Evolutionary conservation across 345 rosid species (phyloP).

Genomic region (Moricandia arvensis): DNA sequence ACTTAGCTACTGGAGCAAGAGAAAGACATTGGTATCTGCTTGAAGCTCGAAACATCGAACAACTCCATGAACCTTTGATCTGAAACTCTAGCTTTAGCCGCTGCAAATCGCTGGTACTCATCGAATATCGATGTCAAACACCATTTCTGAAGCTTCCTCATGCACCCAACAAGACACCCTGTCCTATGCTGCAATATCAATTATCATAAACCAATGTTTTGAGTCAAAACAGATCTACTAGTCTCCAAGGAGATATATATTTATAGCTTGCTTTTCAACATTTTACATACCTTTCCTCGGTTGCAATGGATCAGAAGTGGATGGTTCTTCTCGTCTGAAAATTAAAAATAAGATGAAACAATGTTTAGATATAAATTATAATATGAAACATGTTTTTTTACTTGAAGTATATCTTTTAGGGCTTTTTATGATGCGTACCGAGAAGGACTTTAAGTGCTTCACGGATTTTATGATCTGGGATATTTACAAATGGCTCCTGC

Average conservation of each 20-base stretch:
- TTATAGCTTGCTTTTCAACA: neutral
- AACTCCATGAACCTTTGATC: slow-evolving; percentile 94
- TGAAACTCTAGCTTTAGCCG: slow-evolving; percentile 87
- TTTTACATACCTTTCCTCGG: slow-evolving; percentile 75
- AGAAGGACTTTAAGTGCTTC: slow-evolving; percentile 84
- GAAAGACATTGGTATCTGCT: slow-evolving; percentile 67
- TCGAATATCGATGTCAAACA: slow-evolving; percentile 82
- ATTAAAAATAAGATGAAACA: neutral
- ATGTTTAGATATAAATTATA: neutral
- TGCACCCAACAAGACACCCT: slow-evolving; percentile 89
- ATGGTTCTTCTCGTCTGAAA: slow-evolving; percentile 80
- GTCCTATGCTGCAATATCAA: slow-evolving; percentile 76
- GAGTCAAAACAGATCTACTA: neutral
- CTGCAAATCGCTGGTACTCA: slow-evolving; percentile 89
- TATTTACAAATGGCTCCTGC: slow-evolving; percentile 87
- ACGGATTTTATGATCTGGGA: slow-evolving; percentile 71
- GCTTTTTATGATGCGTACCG: slow-evolving; percentile 48
- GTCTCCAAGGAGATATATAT: neutral
- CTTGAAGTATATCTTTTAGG: neutral
- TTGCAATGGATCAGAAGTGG: slow-evolving; percentile 92
- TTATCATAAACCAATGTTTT: neutral
- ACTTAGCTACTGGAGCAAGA: slow-evolving; percentile 59
- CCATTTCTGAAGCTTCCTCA: slow-evolving; percentile 90
- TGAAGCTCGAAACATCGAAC: slow-evolving; percentile 73
- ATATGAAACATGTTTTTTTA: neutral